Evolutionary conservation across 768 basidiomycete genomes (phyloP), one percentile per base, ranked within the genome.

Genomic region (Tulasnella sp.): DNA sequence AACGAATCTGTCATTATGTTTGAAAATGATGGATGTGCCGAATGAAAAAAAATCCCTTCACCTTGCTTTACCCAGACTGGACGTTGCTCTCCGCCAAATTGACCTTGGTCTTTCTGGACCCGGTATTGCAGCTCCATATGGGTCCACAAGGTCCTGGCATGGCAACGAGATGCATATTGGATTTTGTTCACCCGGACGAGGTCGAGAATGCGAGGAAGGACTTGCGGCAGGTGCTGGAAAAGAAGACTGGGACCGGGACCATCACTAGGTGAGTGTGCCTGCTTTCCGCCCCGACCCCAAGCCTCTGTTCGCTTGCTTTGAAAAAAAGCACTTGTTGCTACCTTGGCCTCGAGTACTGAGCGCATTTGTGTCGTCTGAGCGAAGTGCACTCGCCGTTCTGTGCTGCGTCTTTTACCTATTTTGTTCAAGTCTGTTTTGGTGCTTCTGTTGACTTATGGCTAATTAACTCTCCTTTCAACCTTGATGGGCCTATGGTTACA

Each of bases 121-220:
- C 93, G 77, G 90, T 93, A 75, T 86, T 94, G 78, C 85, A 88
- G 17, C 82, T 79, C 81, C 93, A 95, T 82, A 90, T 95, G 80
- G 88, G 86, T 45, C 86, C 88, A 72, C 89, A 94, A 82, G 90
- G 92, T 0, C 85, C 87, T n/a, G 81, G 84, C 38, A 87, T 95
- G 79, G 84, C 92, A 77, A 91, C 90, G 78, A 89, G 88, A 81
- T 89, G 89, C 22, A 87, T 95, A 67, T 85, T 94, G 76, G 85
- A 85, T 52, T 95, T 93, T 81, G 91, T 95, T 42, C 93, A 95
- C 81, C 93, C 93, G 77, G 93, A 93, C 78, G 93, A 95, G 80
- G 89, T 91, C 79, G 85, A 87, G 0, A 91, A 90, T 12, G 93
- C 93, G 4, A 87, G 88, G 79, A 84, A 87, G 14, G 94, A 95